These are phyloP conservation scores for Larix sibirica DNA, from an alignment of 83 land plant genomes.

Conservation along the genomic window DNA sequence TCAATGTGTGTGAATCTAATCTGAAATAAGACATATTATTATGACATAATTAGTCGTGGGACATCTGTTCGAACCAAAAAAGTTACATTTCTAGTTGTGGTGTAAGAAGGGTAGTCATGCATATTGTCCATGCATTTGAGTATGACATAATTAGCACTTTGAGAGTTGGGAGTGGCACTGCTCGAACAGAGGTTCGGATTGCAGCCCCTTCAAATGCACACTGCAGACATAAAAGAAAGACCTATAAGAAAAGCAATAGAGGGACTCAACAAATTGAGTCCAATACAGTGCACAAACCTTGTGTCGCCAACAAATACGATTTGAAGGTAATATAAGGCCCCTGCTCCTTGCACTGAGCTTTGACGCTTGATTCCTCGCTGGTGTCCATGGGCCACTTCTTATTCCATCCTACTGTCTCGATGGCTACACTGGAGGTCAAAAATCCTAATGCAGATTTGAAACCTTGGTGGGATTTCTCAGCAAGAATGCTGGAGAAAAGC, in stretches of 20 bases:
- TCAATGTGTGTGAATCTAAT: no score
- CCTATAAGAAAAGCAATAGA: background rate
- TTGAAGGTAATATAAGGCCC: constrained; percentile 43
- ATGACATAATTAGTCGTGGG: no score
- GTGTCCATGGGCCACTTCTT: background rate
- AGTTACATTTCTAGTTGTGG: background rate
- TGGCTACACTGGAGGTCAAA: background rate
- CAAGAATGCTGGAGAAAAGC: background rate
- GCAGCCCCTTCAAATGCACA: constrained; percentile 59
- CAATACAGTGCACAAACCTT: constrained; percentile 32
- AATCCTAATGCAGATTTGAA: background rate
- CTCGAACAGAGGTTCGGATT: constrained; percentile 38
- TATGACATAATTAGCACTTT: constrained; percentile 41
- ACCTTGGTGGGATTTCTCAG: background rate
- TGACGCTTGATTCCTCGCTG: background rate
- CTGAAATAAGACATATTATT: no score
- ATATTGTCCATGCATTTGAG: constrained; percentile 26
- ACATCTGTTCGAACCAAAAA: no score
- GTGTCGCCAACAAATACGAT: constrained; percentile 58
- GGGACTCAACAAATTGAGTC: background rate
- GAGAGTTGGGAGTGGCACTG: constrained; percentile 52
- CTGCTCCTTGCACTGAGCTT: constrained; percentile 23
- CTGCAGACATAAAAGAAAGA: constrained; percentile 26
- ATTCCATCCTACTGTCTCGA: background rate
- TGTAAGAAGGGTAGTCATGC: background rate